These are phyloP conservation scores for Trametes cingulata DNA, from an alignment of 768 basidiomycete species.

Conservation along the genomic window DNA sequence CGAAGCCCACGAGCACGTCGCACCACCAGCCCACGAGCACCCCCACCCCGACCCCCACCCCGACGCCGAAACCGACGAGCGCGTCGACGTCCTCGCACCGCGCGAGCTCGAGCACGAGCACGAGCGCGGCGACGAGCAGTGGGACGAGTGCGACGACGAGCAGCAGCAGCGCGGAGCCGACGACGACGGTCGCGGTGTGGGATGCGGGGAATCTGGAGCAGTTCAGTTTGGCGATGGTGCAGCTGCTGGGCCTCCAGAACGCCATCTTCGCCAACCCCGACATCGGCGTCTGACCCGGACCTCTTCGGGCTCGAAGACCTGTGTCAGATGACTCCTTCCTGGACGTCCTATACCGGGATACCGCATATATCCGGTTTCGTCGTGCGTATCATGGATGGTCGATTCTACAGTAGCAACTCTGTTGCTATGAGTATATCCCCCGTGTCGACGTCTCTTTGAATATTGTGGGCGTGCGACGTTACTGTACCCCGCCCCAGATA, in stretches of 20 bases:
- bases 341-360: not conserved
- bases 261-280: slow-evolving; percentile 1
- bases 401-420: too few species aligned
- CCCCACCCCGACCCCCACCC: slow-evolving; percentile 11
- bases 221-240: slow-evolving; percentile 26
- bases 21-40: slow-evolving; percentile 8
- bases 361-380: too few species aligned
- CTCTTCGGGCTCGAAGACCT: not conserved
- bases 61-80: slow-evolving; percentile 4
- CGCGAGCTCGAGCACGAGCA: not conserved
- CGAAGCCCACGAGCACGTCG: slow-evolving; percentile 10
- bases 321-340: not conserved
- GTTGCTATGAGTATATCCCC: too few species aligned
- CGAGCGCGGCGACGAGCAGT: slow-evolving; percentile 8
- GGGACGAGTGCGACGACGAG: slow-evolving; percentile 10
- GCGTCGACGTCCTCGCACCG: slow-evolving; percentile 12
- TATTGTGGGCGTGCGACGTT: too few species aligned
- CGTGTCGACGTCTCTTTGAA: too few species aligned
- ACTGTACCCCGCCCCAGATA: too few species aligned
- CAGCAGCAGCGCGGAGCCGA: slow-evolving; percentile 14
- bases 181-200: slow-evolving; percentile 14
- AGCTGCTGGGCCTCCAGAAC: slow-evolving; percentile 19
- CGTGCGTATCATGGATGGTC: too few species aligned
- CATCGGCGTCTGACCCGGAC: not conserved
- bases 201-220: slow-evolving; percentile 23